Conservation (phyloP, 768 basidiomycete species). For the Tephrocybe sp. region DNA sequence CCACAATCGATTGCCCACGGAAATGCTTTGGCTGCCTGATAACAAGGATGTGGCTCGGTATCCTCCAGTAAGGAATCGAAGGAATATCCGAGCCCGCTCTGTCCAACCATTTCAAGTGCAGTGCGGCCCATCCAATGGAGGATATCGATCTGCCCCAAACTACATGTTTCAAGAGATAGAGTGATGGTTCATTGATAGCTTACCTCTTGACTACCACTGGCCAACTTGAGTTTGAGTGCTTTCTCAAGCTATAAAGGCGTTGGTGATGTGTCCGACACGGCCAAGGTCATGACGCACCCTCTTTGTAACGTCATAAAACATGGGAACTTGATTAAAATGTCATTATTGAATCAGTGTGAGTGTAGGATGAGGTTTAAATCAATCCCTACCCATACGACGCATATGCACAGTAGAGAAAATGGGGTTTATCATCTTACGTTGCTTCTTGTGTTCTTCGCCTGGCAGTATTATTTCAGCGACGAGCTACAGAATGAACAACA, state of each 20-base stretch:
- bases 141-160: constrained; percentile 12
- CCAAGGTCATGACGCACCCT: constrained; percentile 2
- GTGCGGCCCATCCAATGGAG: constrained; percentile 2
- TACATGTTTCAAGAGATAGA: too few species aligned
- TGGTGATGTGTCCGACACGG: too few species aligned
- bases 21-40: constrained; percentile 2
- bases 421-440: too few species aligned
- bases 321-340: constrained; percentile 2
- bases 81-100: constrained; percentile 5
- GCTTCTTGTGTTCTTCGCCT: too few species aligned
- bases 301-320: constrained; percentile 16
- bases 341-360: constrained; percentile 6
- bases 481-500: too few species aligned
- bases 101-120: constrained; percentile 13
- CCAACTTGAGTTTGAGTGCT: background rate
- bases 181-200: too few species aligned
- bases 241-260: background rate
- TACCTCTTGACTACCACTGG: constrained; percentile 10
- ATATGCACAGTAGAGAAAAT: too few species aligned
- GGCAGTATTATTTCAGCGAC: too few species aligned
- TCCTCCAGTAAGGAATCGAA: background rate
- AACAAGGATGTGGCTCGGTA: constrained; percentile 4
- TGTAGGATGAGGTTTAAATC: background rate
- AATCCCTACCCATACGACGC: background rate
- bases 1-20: background rate